Conservation (phyloP, 1,139 yeast genomes). For the Chernovozyma aurita region DNA sequence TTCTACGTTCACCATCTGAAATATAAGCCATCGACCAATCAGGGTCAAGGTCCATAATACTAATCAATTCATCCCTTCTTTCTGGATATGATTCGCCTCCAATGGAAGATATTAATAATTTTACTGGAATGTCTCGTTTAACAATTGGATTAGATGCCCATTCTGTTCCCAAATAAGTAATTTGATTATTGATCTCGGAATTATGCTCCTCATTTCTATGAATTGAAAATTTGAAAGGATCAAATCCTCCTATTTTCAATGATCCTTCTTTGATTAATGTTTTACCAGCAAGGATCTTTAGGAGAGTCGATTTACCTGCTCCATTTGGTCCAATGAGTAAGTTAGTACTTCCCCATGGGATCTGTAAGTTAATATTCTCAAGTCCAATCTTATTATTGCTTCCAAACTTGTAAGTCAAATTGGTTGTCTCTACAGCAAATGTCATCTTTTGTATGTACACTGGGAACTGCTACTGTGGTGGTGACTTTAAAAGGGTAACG, state of each 20-base stretch:
- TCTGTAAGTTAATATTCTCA: conserved; percentile 51
- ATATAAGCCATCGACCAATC: conserved; percentile 90
- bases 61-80: conserved; percentile 70
- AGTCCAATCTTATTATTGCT: conserved; percentile 63
- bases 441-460: no score
- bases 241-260: conserved; percentile 69
- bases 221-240: conserved; percentile 76
- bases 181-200: conserved; percentile 41
- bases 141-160: conserved; percentile 95
- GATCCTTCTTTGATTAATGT: conserved; percentile 74
- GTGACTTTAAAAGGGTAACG: no score
- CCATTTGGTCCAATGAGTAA: conserved; percentile 91
- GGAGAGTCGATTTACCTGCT: conserved; percentile 90
- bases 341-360: conserved; percentile 72
- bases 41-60: conserved; percentile 77
- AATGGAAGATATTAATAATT: conserved; percentile 68
- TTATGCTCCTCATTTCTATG: conserved; percentile 33
- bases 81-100: conserved; percentile 76
- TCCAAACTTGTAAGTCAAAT: conserved; percentile 69
- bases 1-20: conserved; percentile 90
- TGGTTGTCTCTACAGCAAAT: conserved; percentile 58
- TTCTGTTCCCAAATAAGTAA: conserved; percentile 89
- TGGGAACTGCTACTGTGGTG: no score
- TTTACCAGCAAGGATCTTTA: conserved; percentile 85
- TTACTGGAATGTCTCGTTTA: conserved; percentile 84